Base-by-base conservation (phyloP, 768 basidiomycete genomes). In the Tulasnella sp. region DNA sequence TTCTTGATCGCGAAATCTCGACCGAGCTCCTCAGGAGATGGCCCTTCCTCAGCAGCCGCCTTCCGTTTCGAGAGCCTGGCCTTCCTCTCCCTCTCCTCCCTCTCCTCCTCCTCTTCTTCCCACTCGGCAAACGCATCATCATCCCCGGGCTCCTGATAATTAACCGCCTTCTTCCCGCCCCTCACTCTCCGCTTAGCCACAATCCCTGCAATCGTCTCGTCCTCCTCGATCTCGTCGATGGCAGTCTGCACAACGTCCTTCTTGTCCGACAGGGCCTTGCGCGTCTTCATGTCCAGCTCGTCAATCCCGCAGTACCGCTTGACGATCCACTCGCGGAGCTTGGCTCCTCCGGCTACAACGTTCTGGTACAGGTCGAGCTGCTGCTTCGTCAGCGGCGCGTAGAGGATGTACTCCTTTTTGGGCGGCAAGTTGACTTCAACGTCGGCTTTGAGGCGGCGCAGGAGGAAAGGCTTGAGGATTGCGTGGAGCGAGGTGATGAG, bases 391-490 rank as follows among this genome's bases (percentile, higher is more conserved):
- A 98, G 82, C 0, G 95, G 94, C 0, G 94, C 94, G 74, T 95
- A 96, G 0, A 98, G 84, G 1, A 98, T 87, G 76, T 99, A 99
- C 80, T 95, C 93, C 79, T 95, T 95, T 81, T 94, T 94, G 2
- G 91, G 93, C 0, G 97, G 97, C 4, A 98, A 82, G 32, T 85
- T 91, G 71, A 86, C 84, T 81, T 98, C 95, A 9, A 98, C 96
- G 76, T 99, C 97, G 6, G 83, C 88, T 80, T 98, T 98, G 72
- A 98, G 84, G 12, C 97, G 87, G 12, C 97, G 88, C 0, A 98
- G 84, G 35, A 98, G 85, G 84, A 98, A 99, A 1, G 97, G 97
- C 76, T 95, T 94, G 65, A 99, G 86, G 77, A 99, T 95, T 1
- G 87, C 86, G 78, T 97, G 95, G 0, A 98, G 86, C 0, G 90